Base-by-base conservation (phyloP, 768 basidiomycete species). In the Hypsizygus marmoreus region DNA sequence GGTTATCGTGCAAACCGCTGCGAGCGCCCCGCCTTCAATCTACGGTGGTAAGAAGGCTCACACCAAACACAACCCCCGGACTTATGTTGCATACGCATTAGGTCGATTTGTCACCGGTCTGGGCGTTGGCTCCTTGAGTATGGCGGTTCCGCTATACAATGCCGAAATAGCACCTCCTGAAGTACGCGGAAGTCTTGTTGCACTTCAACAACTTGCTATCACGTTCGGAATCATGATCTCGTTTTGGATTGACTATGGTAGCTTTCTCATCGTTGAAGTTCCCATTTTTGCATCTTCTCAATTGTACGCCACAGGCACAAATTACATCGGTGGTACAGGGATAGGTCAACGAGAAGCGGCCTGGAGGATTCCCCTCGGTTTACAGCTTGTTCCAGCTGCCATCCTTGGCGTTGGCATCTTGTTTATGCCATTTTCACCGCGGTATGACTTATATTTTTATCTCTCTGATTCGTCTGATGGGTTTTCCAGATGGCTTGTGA, bases 91-190 rank as follows among this genome's bases (percentile, higher is more conserved):
- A 24, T 6, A 1, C 6, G 25, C n/a, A n/a, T 8, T 29, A 72
- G 71, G 87, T 41, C 81, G 88, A 20, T 89, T 88, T 54, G 66
- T 91, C 41, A 88, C 86, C 40, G 89, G 89, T 75, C 66, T 90
- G 34, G 89, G 87, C 38, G 86, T 91, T 13, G 89, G 89, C 9
- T 86, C 87, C 2, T 68, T 91, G 16, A 86, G 84, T 55, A 89
- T 89, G 86, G 77, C 79, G n/a, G 88, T 91, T 9, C 89, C 89
- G 1, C 72, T 91, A 28, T 89, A 87, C 73, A 90, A 90, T 50
- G 71, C 72, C 29, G 76, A 77, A 62, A 77, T 89, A 43, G 81
- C 84, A 1, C 88, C 89, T 20, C 86, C 88, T 3, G 89, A 90
- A 66, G 86, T 91, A 12, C 80, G 89, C 51, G 89, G 89, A 10